Evolutionary conservation across 257 asterid species (phyloP), one percentile per base, ranked within the genome.

Genomic region (Fraxinus anomala): DNA sequence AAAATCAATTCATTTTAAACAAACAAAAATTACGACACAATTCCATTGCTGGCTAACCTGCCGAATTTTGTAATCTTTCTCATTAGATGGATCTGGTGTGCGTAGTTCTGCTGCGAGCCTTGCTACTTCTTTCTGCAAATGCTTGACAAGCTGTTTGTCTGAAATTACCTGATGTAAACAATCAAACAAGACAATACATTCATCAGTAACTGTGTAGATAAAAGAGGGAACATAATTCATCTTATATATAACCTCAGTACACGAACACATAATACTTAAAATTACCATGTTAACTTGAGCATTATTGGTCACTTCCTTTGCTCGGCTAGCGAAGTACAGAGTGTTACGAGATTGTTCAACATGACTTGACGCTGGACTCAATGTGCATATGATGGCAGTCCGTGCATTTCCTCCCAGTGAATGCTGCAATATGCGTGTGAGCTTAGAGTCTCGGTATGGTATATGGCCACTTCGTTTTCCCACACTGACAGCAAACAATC

Each of bases 341-440:
- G 99, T 94, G 77, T 92, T 94, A n/a, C 97, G 95, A 73, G 97
- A 89, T 85, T 94, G 99, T 75, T 94, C 99, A 36, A 84, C 94
- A 65, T 94, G 97, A 84, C 91, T 85, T 73, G 97, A 90, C 44
- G 99, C 97, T 65, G 97, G 99, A 79, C 99, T 91, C 85, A 94
- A 82, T 19, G 99, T 92, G 86, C 99, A 94, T 87, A 94, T 91
- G 82, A 94, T 94, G 77, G 99, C 99, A 42, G 97, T 94, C 36
- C 97, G 94, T 47, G 99, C 99, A 86, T 94, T 94, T 74, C 99
- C 99, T 77, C 97, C 99, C 76, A 92, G 86, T 33, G 99, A 92
- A 85, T 92, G 99, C 88, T 92, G 99, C 88, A 94, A 81, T 86
- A 94, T 94, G 73, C 99, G 89, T 73, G 99, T 94, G 79, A 94